A percentile compares a stretch with the other conserved stretches of the same genome.
These are phyloP conservation scores for Pseudocercospora musae DNA, from an alignment of 2,329 filamentous ascomycete genomes.

Conservation along the genomic window DNA sequence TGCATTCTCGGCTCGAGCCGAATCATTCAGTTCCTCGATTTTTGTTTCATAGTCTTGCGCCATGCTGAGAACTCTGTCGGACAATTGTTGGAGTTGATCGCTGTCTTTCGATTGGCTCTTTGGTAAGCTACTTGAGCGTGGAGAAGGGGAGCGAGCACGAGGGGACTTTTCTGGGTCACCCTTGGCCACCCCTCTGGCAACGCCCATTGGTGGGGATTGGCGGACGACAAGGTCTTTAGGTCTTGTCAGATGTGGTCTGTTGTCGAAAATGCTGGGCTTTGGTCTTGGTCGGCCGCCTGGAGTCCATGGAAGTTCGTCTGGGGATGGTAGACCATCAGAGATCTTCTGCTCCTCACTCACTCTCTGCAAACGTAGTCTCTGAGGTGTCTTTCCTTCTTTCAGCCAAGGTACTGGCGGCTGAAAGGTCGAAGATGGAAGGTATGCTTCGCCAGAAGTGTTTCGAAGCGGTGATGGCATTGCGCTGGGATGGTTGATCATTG, in stretches of 20 bases:
- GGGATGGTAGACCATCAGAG: conserved; percentile 1
- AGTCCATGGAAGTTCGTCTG: conserved; percentile 13
- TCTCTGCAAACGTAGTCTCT: conserved; percentile 3
- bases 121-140: not conserved
- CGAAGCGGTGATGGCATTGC: conserved; percentile 31
- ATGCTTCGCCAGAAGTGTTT: conserved; percentile 5
- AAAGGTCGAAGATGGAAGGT: conserved; percentile 22
- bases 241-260: conserved; percentile 7
- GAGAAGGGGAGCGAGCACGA: not conserved
- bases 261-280: conserved; percentile 16
- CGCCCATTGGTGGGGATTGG: conserved; percentile 11
- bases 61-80: conserved; percentile 15
- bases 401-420: conserved; percentile 12
- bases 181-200: not conserved
- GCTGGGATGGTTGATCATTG: conserved; percentile 26
- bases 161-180: conserved; percentile 10
- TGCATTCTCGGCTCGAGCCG: conserved; percentile 15
- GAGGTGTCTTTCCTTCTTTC: conserved; percentile 5
- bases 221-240: conserved; percentile 7
- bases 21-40: conserved; percentile 16
- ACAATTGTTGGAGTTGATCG: not conserved
- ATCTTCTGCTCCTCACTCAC: conserved; percentile 7
- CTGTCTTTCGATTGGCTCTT: conserved; percentile 4
- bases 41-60: conserved; percentile 19
- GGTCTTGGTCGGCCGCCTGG: conserved; percentile 11